phyloP scores from a whole-genome alignment of 495 filamentous ascomycete genomes.

The Halenospora varia region DNA sequence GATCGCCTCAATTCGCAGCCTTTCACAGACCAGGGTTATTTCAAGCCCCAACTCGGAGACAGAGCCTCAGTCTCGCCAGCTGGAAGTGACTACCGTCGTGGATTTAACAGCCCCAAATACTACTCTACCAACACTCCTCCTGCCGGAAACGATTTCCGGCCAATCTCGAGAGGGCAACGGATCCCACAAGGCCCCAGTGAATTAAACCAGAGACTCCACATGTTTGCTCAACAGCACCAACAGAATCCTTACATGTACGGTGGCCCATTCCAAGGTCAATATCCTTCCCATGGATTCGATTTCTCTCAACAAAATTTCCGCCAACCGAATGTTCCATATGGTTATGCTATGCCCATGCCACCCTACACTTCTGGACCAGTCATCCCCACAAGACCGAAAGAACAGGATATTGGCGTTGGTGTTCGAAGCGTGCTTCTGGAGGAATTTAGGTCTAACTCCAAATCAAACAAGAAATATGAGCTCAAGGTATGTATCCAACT shows the following conservation, averaged over 20 bases:
- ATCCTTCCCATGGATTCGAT: slow-evolving; percentile 28
- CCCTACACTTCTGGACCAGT: slow-evolving; percentile 21
- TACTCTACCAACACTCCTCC: slow-evolving; percentile 36
- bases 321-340: slow-evolving; percentile 26
- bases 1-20: slow-evolving; percentile 18
- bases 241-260: slow-evolving; percentile 7
- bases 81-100: slow-evolving; percentile 46
- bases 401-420: slow-evolving; percentile 60
- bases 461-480: slow-evolving; percentile 76
- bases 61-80: slow-evolving; percentile 42
- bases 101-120: slow-evolving; percentile 56
- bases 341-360: slow-evolving; percentile 36
- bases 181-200: slow-evolving; percentile 19
- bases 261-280: slow-evolving; percentile 24
- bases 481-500: slow-evolving; percentile 56
- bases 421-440: slow-evolving; percentile 70
- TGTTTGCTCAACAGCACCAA: slow-evolving; percentile 41
- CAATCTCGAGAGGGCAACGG: slow-evolving; percentile 19
- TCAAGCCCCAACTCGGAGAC: slow-evolving; percentile 32
- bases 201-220: slow-evolving; percentile 21
- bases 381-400: slow-evolving; percentile 50
- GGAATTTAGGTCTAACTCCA: slow-evolving; percentile 73
- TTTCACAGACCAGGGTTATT: slow-evolving; percentile 23
- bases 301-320: slow-evolving; percentile 32
- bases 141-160: slow-evolving; percentile 21